These are phyloP conservation scores for Berberis thunbergii DNA, from an alignment of 164 flowering plant species.

Conservation along the genomic window DNA sequence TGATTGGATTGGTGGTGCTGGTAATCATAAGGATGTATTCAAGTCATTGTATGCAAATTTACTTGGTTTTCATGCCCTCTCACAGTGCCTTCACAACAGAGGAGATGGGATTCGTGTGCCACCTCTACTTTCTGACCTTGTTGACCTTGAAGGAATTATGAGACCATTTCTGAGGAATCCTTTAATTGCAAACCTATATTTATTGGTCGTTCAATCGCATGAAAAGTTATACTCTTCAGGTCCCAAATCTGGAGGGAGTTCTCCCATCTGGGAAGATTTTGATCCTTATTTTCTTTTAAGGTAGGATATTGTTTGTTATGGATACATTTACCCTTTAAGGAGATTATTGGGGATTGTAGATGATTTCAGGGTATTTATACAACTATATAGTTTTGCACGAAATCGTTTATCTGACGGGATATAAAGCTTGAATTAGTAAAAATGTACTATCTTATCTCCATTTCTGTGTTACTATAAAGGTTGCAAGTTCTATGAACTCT, in stretches of 20 bases:
- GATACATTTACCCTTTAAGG: not conserved
- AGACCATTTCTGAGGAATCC: constrained; percentile 69
- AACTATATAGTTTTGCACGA: too few relatives aligned
- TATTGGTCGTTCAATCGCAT: constrained; percentile 38
- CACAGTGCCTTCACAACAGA: constrained; percentile 40
- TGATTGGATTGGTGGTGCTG: constrained; percentile 86
- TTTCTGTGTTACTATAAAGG: too few relatives aligned
- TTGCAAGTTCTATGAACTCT: too few relatives aligned
- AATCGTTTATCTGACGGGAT: too few relatives aligned
- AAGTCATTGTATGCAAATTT: constrained; percentile 65
- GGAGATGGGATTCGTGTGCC: constrained; percentile 14
- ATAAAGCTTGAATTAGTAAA: too few relatives aligned
- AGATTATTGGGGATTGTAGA: not conserved
- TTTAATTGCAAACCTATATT: constrained; percentile 56
- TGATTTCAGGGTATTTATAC: too few relatives aligned
- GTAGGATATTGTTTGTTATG: constrained; percentile 10
- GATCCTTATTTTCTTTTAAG: constrained; percentile 77
- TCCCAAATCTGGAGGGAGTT: constrained; percentile 10
- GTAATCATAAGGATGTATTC: constrained; percentile 92
- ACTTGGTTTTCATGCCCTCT: constrained; percentile 64
- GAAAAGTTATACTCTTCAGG: constrained; percentile 21
- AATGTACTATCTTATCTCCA: too few relatives aligned
- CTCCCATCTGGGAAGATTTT: constrained; percentile 58
- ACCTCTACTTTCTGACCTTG: constrained; percentile 29
- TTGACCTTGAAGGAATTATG: constrained; percentile 42